Evolutionary conservation across 202 grass and related monocot genomes (phyloP).

Genomic region (Brachypodium distachyon): DNA sequence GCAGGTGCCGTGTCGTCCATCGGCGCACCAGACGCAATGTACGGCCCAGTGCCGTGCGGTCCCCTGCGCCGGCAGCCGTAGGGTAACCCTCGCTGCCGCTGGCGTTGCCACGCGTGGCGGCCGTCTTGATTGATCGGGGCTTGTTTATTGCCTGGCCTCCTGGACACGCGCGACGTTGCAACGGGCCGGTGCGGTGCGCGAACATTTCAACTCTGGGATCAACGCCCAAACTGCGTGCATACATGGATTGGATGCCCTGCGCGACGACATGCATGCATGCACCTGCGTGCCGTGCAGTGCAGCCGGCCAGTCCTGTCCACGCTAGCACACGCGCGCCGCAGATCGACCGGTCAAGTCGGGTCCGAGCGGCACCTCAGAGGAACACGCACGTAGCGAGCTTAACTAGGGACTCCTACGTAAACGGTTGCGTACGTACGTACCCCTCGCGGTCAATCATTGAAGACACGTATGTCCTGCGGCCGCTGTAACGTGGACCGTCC

Average conservation of each 20-base stretch:
- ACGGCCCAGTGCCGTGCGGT: background rate
- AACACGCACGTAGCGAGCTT: background rate
- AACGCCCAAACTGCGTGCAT: no score
- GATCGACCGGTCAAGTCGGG: background rate
- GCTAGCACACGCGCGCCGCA: background rate
- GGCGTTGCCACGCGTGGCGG: conserved; percentile 20
- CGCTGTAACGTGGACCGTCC: conserved; percentile 5
- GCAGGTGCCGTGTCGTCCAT: background rate
- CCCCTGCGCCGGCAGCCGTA: background rate
- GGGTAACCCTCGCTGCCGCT: background rate
- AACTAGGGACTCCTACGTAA: no score
- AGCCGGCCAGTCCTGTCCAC: background rate
- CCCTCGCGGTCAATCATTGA: conserved; percentile 10
- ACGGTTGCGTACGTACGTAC: background rate
- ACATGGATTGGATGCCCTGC: no score
- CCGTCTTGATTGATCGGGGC: conserved; percentile 11
- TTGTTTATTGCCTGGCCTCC: background rate
- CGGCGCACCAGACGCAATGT: background rate
- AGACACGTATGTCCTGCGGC: conserved; percentile 30
- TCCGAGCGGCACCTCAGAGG: background rate
- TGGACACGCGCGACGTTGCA: conserved; percentile 11
- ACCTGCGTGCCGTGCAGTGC: no score
- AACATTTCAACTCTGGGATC: background rate
- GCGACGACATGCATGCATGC: background rate
- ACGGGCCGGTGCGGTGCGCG: background rate